A percentile compares a stretch with the other conserved stretches of the same genome.
Evolutionary conservation across 23 red algal genomes (phyloP).

Genomic region (Gracilaria domingensis): DNA sequence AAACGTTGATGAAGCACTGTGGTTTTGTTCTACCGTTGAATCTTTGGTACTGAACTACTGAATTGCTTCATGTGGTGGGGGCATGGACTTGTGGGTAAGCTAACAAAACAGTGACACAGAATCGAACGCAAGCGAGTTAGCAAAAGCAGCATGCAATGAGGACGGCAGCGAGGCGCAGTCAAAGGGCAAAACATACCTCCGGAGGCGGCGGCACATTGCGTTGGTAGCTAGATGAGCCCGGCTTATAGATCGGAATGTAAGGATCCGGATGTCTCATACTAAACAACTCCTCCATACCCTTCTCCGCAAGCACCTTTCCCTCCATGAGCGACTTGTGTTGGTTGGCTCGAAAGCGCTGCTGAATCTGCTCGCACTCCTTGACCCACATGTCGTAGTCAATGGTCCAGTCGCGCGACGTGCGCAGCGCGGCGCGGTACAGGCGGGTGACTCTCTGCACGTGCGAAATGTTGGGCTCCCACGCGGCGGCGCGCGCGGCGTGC

Average conservation of each 20-base stretch:
- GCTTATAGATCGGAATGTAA: slow-evolving; percentile 78
- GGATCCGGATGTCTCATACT: slow-evolving; percentile 86
- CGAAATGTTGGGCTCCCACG: slow-evolving; percentile 83
- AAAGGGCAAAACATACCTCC: slow-evolving; percentile 62
- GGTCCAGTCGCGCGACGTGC: slow-evolving; percentile 92
- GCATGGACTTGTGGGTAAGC: slow-evolving; percentile 41
- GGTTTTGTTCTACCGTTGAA: too few species aligned
- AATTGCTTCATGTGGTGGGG: slow-evolving; percentile 24
- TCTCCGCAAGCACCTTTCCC: slow-evolving; percentile 82
- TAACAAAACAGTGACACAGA: slow-evolving; percentile 4
- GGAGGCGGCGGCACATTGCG: slow-evolving; percentile 93
- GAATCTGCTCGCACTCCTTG: slow-evolving; percentile 64
- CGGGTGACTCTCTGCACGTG: slow-evolving; percentile 90
- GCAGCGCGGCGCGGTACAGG: slow-evolving; percentile 93
- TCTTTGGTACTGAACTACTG: too few species aligned
- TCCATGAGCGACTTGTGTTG: slow-evolving; percentile 74
- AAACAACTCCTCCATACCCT: slow-evolving; percentile 81
- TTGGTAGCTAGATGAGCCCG: slow-evolving; percentile 87
- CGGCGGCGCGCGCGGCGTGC: slow-evolving; percentile 81
- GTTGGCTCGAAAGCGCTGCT: slow-evolving; percentile 84
- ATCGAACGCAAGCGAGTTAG: neutral
- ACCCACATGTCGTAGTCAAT: slow-evolving; percentile 91
- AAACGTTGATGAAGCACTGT: too few species aligned
- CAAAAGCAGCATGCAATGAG: neutral
- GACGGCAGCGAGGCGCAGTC: neutral